These are phyloP conservation scores for Oryza glaberrima DNA, from an alignment of 176 grass and related monocot species.

Conservation along the genomic window DNA sequence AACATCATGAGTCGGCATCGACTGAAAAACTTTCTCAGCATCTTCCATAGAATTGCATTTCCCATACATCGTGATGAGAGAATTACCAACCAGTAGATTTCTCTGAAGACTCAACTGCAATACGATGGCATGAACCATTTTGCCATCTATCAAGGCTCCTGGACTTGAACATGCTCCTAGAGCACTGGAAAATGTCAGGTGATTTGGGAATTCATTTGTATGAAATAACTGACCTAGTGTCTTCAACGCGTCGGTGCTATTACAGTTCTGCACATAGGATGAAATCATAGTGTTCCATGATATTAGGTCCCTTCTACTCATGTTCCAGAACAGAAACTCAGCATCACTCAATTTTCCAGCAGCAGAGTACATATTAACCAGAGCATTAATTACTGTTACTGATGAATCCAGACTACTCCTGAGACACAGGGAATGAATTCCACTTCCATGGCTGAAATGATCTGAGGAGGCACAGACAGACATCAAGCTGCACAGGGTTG, in stretches of 20 bases:
- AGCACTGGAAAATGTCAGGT: slow-evolving; percentile 76
- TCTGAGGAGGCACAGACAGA: slow-evolving; percentile 44
- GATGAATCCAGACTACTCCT: slow-evolving; percentile 33
- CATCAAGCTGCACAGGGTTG: slow-evolving; percentile 43
- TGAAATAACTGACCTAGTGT: slow-evolving; percentile 46
- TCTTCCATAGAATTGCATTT: slow-evolving; percentile 68
- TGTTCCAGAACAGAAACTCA: slow-evolving; percentile 64
- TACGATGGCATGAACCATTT: slow-evolving; percentile 70
- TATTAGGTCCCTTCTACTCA: slow-evolving; percentile 68
- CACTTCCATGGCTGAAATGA: slow-evolving; percentile 49
- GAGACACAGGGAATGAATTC: slow-evolving; percentile 61
- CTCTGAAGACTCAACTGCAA: slow-evolving; percentile 51
- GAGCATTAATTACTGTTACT: slow-evolving; percentile 26
- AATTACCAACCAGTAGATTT: slow-evolving; percentile 57
- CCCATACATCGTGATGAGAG: slow-evolving; percentile 76
- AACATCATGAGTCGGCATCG: slow-evolving; percentile 59
- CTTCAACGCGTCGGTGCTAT: slow-evolving; percentile 46
- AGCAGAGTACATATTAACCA: slow-evolving; percentile 59
- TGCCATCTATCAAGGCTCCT: slow-evolving; percentile 57
- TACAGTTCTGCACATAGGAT: slow-evolving; percentile 54
- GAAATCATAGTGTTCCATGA: slow-evolving; percentile 86
- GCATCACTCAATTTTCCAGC: slow-evolving; percentile 45
- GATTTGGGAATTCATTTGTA: slow-evolving; percentile 51
- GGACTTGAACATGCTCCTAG: slow-evolving; percentile 65
- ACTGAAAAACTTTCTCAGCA: slow-evolving; percentile 61